These are phyloP conservation scores for Stevia rebaudiana DNA, from an alignment of 140 eudicot genomes.

Conservation along the genomic window DNA sequence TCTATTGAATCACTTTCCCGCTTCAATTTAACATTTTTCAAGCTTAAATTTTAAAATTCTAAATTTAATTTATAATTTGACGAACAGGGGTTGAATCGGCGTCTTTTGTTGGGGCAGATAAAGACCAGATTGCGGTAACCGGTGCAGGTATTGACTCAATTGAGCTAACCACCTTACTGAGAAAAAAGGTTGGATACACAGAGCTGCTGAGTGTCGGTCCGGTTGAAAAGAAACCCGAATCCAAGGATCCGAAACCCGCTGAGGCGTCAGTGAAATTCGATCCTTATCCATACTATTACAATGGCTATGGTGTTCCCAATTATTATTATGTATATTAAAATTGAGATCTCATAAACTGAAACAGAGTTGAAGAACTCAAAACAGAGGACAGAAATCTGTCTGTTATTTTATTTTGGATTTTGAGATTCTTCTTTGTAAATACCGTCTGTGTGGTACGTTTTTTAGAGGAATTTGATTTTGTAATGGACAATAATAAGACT, in stretches of 20 bases:
- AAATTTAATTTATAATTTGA: not conserved
- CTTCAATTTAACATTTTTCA: no score
- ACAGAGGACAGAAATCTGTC: no score
- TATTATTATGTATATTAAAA: not conserved
- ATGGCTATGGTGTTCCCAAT: not conserved
- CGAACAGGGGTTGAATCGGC: slow-evolving; percentile 34
- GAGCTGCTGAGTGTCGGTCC: slow-evolving; percentile 35
- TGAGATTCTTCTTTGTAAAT: no score
- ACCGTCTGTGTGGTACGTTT: no score
- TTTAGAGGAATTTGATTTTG: no score
- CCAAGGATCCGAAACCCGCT: not conserved
- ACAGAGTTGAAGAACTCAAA: no score
- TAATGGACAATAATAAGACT: no score
- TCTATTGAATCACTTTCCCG: not conserved
- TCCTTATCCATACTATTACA: slow-evolving; percentile 9
- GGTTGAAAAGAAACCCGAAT: slow-evolving; percentile 21
- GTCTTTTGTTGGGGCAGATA: slow-evolving; percentile 21
- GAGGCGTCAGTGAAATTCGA: not conserved
- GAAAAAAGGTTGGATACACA: slow-evolving; percentile 27
- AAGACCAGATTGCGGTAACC: slow-evolving; percentile 32
- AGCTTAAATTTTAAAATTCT: not conserved
- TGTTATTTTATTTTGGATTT: no score
- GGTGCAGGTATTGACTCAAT: slow-evolving; percentile 32
- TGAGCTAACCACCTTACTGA: slow-evolving; percentile 19
- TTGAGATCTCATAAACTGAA: not conserved